Conservation (phyloP, 208 protist genomes). For the Acanthamoeba lenticulata region DNA sequence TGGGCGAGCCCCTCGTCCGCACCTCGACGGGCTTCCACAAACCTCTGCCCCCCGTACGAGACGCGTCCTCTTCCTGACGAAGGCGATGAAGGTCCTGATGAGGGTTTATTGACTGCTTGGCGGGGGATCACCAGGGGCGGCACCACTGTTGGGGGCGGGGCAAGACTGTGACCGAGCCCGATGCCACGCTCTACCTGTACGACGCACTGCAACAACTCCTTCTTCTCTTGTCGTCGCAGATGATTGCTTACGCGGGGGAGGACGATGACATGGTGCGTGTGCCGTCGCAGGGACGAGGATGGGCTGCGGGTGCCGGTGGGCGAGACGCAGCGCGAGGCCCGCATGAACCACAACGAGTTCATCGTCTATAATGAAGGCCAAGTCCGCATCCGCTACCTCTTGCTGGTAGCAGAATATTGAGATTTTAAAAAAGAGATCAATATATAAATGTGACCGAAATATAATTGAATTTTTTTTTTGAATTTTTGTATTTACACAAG, state of each 20-base stretch:
- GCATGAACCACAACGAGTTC: constrained; percentile 5
- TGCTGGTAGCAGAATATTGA: no score
- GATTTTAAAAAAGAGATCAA: no score
- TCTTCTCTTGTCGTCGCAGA: no score
- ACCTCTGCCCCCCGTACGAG: background rate
- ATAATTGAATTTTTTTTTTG: no score
- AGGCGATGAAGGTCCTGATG: background rate
- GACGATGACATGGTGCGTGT: background rate
- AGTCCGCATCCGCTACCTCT: background rate
- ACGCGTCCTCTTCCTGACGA: background rate
- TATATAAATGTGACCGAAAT: no score
- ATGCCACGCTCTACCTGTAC: background rate
- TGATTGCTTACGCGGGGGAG: background rate
- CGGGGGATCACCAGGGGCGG: background rate
- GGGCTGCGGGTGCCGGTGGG: background rate
- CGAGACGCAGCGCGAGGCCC: background rate
- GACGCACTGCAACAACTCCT: background rate
- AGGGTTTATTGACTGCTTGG: background rate
- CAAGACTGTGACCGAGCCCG: background rate
- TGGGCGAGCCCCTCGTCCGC: background rate
- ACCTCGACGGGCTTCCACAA: background rate
- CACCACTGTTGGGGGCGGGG: constrained; percentile 8
- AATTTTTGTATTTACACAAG: no score
- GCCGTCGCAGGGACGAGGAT: background rate
- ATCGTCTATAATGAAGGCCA: constrained; percentile 53